A percentile compares a stretch with the other conserved stretches of the same genome.
Conservation (phyloP, 257 asterid genomes). For the Salvia miltiorrhiza region DNA sequence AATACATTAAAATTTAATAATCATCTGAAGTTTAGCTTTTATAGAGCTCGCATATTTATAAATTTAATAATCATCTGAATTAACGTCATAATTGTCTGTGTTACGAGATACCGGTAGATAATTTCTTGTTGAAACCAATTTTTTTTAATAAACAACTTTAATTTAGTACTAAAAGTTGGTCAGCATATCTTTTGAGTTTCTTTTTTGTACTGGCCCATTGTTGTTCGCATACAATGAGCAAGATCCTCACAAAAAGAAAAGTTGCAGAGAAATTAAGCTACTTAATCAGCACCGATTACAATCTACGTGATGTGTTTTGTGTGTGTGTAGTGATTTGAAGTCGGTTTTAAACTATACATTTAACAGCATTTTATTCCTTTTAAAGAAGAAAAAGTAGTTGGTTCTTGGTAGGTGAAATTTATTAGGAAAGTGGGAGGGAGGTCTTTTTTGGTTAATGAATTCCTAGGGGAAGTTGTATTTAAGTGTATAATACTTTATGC, state of each 20-base stretch:
- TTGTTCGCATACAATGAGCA: neutral
- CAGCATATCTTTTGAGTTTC: neutral
- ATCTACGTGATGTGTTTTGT: neutral
- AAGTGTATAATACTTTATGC: neutral
- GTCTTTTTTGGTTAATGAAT: slow-evolving; percentile 16
- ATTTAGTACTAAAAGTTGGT: neutral
- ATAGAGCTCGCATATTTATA: neutral
- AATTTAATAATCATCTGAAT: no score
- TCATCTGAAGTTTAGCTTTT: neutral
- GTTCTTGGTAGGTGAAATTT: neutral
- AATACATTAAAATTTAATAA: no score
- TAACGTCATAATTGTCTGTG: no score
- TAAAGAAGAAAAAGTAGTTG: neutral
- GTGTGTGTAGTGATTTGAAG: neutral
- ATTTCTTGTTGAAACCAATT: no score
- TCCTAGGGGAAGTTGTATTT: neutral
- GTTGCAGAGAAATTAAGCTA: slow-evolving; percentile 20
- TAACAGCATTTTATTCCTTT: neutral
- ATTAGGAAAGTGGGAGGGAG: neutral
- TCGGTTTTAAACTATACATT: slow-evolving; percentile 3
- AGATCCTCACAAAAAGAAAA: neutral
- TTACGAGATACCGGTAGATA: no score
- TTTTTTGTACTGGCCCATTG: no score
- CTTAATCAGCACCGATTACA: neutral
- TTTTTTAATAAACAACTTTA: neutral